phyloP scores from a whole-genome alignment of 441 rosid species.

The Sinapis alba region DNA sequence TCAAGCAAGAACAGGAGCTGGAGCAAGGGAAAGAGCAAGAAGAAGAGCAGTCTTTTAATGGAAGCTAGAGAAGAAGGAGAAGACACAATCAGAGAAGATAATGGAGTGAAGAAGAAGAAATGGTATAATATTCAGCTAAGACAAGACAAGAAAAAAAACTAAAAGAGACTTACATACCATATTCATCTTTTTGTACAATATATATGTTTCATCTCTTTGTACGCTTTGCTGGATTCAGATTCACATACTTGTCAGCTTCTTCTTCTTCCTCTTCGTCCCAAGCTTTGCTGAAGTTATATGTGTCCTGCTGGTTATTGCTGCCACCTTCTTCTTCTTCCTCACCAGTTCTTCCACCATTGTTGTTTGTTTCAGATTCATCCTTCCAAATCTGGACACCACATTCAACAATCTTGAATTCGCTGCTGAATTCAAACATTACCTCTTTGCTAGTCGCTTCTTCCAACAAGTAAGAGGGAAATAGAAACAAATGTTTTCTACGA shows the following conservation, averaged over 20 bases:
- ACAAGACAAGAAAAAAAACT: conserved; percentile 73
- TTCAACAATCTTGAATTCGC: background rate
- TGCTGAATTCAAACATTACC: background rate
- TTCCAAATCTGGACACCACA: conserved; percentile 10
- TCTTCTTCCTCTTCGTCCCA: background rate
- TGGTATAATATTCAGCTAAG: conserved; percentile 83
- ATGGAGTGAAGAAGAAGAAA: conserved; percentile 70
- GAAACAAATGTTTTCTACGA: background rate
- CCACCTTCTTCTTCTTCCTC: background rate
- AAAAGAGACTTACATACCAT: background rate
- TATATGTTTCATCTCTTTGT: background rate
- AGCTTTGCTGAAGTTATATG: background rate
- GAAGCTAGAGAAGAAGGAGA: conserved; percentile 70
- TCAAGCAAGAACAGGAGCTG: conserved; percentile 60
- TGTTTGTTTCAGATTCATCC: background rate
- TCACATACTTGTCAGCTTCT: background rate
- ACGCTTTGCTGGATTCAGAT: background rate
- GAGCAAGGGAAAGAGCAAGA: conserved; percentile 39
- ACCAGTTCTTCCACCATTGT: background rate
- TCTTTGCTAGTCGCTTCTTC: background rate
- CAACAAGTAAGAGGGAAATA: background rate
- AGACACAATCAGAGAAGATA: conserved; percentile 67
- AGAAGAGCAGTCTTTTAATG: conserved; percentile 44
- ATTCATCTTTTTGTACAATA: background rate
- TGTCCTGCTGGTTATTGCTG: conserved; percentile 1